phyloP scores from a whole-genome alignment of 805 yeast species.

The Priceomyces fermenticarens region DNA sequence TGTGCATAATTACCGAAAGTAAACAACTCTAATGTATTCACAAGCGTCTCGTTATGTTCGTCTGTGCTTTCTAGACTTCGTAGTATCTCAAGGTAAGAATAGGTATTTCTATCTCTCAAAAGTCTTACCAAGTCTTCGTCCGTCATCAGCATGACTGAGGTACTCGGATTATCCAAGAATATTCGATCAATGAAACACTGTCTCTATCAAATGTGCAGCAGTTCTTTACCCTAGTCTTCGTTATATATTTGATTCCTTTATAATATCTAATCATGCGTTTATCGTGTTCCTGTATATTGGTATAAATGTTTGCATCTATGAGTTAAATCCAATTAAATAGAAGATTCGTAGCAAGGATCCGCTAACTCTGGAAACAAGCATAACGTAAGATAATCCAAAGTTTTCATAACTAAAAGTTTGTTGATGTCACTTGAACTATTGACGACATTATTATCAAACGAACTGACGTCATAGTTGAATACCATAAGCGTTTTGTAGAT shows the following conservation, averaged over 20 bases:
- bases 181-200: no score
- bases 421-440: constrained; percentile 15
- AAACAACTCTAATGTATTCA: constrained; percentile 35
- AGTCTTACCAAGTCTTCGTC: neutral
- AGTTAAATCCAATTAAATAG: neutral
- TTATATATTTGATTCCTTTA: no score
- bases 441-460: neutral
- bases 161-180: no score
- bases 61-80: neutral
- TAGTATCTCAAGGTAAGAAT: constrained; percentile 2
- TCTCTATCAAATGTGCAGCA: no score
- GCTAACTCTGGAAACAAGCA: constrained; percentile 22
- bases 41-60: neutral
- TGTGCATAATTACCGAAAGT: constrained; percentile 32
- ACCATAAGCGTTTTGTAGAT: constrained; percentile 14
- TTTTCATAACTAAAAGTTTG: constrained; percentile 16
- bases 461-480: constrained; percentile 11
- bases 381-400: constrained; percentile 20
- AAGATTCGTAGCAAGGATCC: constrained; percentile 2
- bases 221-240: no score
- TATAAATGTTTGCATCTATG: neutral
- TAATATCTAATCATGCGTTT: neutral
- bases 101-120: constrained; percentile 2
- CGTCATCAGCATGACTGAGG: no score
- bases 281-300: constrained; percentile 2